A percentile compares a stretch with the other conserved stretches of the same genome.
Evolutionary conservation across 768 basidiomycete species (phyloP).

Genomic region (Hericium coralloides): DNA sequence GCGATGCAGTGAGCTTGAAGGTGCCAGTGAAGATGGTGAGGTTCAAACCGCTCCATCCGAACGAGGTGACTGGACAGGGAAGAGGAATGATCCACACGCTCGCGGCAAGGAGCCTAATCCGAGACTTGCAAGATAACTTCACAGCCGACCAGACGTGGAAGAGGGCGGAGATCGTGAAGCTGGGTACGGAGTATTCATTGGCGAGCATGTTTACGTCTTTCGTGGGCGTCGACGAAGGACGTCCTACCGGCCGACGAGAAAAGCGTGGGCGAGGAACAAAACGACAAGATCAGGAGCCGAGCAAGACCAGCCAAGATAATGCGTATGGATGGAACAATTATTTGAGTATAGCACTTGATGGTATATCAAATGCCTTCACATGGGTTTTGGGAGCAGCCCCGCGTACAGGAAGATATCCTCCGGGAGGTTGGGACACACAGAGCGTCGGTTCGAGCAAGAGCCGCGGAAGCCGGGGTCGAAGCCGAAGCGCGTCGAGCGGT

Average conservation of each 20-base stretch:
- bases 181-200: slow-evolving; percentile 44
- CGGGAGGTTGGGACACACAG: background rate
- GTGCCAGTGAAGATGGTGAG: slow-evolving; percentile 20
- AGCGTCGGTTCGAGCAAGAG: background rate
- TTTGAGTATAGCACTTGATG: background rate
- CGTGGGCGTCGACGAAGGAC: slow-evolving; percentile 37
- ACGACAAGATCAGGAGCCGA: background rate
- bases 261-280: background rate
- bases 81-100: slow-evolving; percentile 38
- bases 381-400: background rate
- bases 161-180: slow-evolving; percentile 37
- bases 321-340: background rate
- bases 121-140: slow-evolving; percentile 32
- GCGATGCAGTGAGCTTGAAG: slow-evolving; percentile 9
- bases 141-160: slow-evolving; percentile 23
- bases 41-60: slow-evolving; percentile 4
- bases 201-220: slow-evolving; percentile 47
- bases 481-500: background rate
- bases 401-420: background rate
- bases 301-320: background rate
- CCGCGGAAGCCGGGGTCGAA: background rate
- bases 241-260: slow-evolving; percentile 12
- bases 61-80: slow-evolving; percentile 1
- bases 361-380: background rate
- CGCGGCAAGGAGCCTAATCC: slow-evolving; percentile 46